Base-by-base conservation (phyloP, 495 filamentous ascomycete genomes). In the Penicillium canariense region DNA sequence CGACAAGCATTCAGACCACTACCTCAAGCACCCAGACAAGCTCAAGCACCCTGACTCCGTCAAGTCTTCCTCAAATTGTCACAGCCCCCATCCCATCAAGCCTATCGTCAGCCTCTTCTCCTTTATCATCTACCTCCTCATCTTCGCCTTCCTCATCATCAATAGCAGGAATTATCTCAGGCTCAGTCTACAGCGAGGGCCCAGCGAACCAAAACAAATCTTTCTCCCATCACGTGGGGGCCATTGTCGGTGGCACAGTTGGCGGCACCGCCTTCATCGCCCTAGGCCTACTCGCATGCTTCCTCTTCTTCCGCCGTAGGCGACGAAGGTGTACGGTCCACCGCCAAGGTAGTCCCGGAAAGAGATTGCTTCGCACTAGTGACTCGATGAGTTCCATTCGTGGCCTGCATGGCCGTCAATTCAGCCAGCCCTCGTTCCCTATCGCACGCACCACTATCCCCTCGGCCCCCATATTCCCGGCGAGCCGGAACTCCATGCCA, bases 171-270 rank as follows among this genome's bases (percentile, higher is more conserved):
- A 17, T 43, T 9, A 35, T 46, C n/a, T 50, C 52, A 18, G 53
- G 45, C 6, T 50, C 58, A 23, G 17, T 4, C 2, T 42, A 42
- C 10, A 28, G 47, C 8, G 18, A 50, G 0, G 23, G 20, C 1
- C 43, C 36, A 10, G 17, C 43, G 7, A 32, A 2, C 3, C 4
- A 54, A 1, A 27, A 18, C 22, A 31, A 18, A 22, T 30, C 42
- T 12, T 25, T 15, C 17, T 18, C 46, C 11, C 55, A 23, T 9
- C 53, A 55, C 12, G 30, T 60, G 22, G 59, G 59, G 15, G 50
- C 53, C 2, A 60, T 75, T 15, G 59, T 70, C 10, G 72, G 68
- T 4, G 59, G 62, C 26, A 34, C 63, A 1, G 17, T 75, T 2
- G 72, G 72, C 14, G 67, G 55, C 20, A 31, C 62, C 11, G 67